Percentiles rank a stretch among this genome's conserved stretches.
Evolutionary conservation across 2,329 filamentous ascomycete species (phyloP).

Genomic region (Phialocephala subalpina): DNA sequence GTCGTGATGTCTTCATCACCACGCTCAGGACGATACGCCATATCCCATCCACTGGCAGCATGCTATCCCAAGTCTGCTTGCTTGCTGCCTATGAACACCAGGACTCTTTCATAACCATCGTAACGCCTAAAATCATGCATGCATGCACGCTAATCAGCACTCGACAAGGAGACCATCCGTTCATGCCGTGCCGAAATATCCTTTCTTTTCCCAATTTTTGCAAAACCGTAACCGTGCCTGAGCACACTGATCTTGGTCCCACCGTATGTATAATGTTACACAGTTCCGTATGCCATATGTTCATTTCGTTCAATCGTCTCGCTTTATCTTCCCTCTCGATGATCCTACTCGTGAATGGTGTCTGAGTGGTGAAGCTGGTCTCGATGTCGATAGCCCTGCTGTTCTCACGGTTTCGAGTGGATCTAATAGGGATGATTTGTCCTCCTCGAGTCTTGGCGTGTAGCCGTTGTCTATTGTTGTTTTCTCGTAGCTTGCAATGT

Average conservation of each 20-base stretch:
- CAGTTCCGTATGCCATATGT: constrained; percentile 7
- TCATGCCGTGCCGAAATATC: constrained; percentile 18
- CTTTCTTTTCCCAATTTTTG: constrained; percentile 17
- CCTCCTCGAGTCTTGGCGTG: constrained; percentile 43
- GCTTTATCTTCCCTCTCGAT: constrained; percentile 46
- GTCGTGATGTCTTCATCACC: constrained; percentile 19
- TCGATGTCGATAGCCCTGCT: constrained; percentile 60
- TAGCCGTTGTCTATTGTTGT: constrained; percentile 46
- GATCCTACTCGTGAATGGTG: constrained; percentile 52
- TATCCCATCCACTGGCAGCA: constrained; percentile 5
- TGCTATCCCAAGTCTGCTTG: constrained; percentile 23
- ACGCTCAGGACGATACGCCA: constrained; percentile 9
- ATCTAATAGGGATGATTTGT: constrained; percentile 36
- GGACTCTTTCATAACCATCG: constrained; percentile 14
- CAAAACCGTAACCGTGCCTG: constrained; percentile 10
- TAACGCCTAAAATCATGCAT: constrained; percentile 31
- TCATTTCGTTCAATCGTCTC: constrained; percentile 44
- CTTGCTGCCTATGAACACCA: constrained; percentile 16
- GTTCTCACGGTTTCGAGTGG: constrained; percentile 46
- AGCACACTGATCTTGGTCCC: constrained; percentile 20
- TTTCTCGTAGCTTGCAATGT: constrained; percentile 81
- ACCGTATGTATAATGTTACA: constrained; percentile 21
- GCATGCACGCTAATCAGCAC: constrained; percentile 13
- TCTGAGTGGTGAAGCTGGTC: constrained; percentile 55
- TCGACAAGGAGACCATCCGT: not conserved